Base-by-base conservation (phyloP, 179 eudicot genomes). In the Camellia oleifera region DNA sequence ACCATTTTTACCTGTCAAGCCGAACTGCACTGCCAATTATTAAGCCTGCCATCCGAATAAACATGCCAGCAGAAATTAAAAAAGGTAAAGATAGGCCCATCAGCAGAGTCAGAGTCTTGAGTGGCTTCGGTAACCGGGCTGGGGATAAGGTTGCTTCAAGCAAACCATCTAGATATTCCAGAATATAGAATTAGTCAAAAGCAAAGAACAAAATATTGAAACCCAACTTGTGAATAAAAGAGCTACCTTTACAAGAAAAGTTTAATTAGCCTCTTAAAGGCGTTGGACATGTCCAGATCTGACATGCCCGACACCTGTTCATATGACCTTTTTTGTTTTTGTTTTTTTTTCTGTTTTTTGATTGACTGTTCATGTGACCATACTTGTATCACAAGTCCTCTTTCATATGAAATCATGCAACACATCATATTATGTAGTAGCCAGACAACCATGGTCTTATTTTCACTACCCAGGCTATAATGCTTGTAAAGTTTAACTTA, bases 81-180 rank as follows among this genome's bases (percentile, higher is more conserved):
- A 90, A 84, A 4, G 99, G 99, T 15, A 92, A 82, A 76, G 90
- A 88, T 60, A 85, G 86, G 78, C 97, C 95, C 63, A 96, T 70
- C 85, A 96, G 54, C 86, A 96, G 79, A 68, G 99, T 96, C 68
- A 83, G 75, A 80, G 88, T 88, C 90, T 94, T 96, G 77, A 96
- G 88, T 62, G 97, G 97, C 88, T 85, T 94, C 17, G 99, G 98
- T 78, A 88, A 78, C 80, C 98, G 92, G 62, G 83, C 77, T 74
- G 99, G 97, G 74, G 98, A 89, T 79, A 96, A 82, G 53, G 99
- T 96, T 83, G 99, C 99, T 88, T 96, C 99, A 61, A 96, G 88
- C 86, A 96, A 85, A 56, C 99, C 99, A 94, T 94, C 99, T 96
- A 80, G 65, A 79, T 23, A 79, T 68, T 81, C 78, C 79, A 88